Conservation (phyloP, 768 basidiomycete genomes). For the Vishniacozyma victoriae region DNA sequence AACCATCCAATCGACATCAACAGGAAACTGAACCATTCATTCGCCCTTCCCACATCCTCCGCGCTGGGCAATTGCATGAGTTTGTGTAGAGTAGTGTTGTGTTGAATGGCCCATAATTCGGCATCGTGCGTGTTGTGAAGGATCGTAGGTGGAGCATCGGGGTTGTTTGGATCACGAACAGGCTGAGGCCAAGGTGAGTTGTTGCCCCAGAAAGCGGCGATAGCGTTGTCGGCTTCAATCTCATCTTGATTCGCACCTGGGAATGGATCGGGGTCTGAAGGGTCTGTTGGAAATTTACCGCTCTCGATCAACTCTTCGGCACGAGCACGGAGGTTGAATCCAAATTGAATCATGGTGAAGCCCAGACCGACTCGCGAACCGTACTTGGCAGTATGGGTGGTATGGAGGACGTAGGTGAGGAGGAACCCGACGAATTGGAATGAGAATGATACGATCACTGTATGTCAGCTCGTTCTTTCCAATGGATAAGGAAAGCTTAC, state of each 20-base stretch:
- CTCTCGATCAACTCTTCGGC: conserved; percentile 47
- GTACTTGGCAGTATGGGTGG: conserved; percentile 83
- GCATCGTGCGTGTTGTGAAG: conserved; percentile 36
- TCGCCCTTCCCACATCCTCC: conserved; percentile 51
- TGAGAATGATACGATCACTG: conserved; percentile 77
- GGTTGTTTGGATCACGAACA: conserved; percentile 9
- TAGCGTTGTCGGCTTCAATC: conserved; percentile 35
- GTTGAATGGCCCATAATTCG: conserved; percentile 24
- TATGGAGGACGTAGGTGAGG: conserved; percentile 78
- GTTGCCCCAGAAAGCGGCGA: conserved; percentile 32
- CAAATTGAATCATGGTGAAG: conserved; percentile 87
- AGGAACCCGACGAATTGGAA: conserved; percentile 85
- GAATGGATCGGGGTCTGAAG: conserved; percentile 19
- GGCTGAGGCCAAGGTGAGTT: conserved; percentile 30
- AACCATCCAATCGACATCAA: conserved; percentile 92
- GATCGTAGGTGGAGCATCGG: conserved; percentile 21
- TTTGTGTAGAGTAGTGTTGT: conserved; percentile 40
- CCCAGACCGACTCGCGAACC: conserved; percentile 95
- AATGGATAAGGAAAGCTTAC: conserved; percentile 17
- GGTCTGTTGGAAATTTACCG: conserved; percentile 37
- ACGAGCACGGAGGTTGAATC: conserved; percentile 63
- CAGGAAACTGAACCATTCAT: conserved; percentile 84
- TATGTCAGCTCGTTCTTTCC: conserved; percentile 5
- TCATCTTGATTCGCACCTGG: conserved; percentile 15
- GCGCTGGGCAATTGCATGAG: conserved; percentile 36